Conservation (phyloP, 2,329 filamentous ascomycete genomes). For the Exophiala bonariae region DNA sequence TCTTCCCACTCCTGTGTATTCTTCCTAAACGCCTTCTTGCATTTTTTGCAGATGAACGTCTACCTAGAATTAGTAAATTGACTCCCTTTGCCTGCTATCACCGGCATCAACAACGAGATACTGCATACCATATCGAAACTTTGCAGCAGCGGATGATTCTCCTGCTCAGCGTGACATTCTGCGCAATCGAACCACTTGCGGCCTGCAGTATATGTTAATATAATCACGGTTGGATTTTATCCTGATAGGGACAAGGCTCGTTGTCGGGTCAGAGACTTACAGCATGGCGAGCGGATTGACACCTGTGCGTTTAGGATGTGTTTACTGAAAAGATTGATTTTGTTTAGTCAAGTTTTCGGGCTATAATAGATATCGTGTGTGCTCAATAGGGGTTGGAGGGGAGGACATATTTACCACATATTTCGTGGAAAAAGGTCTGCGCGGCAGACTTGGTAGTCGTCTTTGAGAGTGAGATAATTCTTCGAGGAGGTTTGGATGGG, state of each 20-base stretch:
- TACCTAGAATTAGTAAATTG: conserved; percentile 18
- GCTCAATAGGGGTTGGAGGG: no score
- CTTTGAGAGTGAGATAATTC: no score
- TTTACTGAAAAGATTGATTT: conserved; percentile 62
- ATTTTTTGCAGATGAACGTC: conserved; percentile 96
- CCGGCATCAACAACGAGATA: neutral
- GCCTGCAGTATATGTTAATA: conserved; percentile 44
- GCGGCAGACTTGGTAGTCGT: no score
- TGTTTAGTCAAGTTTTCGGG: no score
- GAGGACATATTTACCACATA: no score
- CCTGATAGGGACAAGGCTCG: no score
- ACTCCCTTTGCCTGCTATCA: neutral
- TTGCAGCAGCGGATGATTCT: conserved; percentile 74
- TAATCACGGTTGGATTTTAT: neutral
- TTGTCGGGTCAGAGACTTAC: no score
- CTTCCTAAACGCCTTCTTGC: conserved; percentile 96
- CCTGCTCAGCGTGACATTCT: conserved; percentile 84
- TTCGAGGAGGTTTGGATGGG: no score
- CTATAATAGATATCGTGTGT: no score
- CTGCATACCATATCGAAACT: conserved; percentile 71
- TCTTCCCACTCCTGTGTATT: conserved; percentile 91
- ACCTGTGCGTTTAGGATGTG: conserved; percentile 98
- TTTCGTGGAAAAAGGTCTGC: no score
- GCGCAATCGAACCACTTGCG: conserved; percentile 99
- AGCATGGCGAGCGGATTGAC: conserved; percentile 91